Percentiles rank a stretch among this genome's conserved stretches.
Evolutionary conservation across 2,329 filamentous ascomycete genomes (phyloP).

Genomic region (Thelonectria olida): DNA sequence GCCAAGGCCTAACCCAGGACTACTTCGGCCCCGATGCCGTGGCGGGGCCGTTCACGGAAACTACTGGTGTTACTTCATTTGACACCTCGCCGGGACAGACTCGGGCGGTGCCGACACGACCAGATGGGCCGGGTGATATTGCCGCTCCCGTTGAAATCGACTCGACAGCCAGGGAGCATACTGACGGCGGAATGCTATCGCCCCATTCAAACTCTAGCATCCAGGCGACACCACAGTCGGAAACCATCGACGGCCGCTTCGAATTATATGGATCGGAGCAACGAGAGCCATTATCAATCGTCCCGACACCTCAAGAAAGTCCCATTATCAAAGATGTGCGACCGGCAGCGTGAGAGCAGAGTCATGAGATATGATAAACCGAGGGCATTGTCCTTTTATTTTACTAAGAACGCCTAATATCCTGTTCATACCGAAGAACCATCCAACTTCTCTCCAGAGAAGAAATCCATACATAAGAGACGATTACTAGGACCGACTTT

Average conservation of each 20-base stretch:
- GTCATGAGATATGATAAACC: constrained; percentile 17
- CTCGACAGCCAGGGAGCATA: constrained; percentile 39
- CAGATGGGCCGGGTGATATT: constrained; percentile 60
- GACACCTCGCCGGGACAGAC: constrained; percentile 44
- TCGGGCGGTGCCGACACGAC: constrained; percentile 54
- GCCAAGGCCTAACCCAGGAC: constrained; percentile 48
- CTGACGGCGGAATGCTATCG: constrained; percentile 27
- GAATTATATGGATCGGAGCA: constrained; percentile 56
- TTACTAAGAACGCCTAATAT: constrained; percentile 40
- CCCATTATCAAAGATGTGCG: constrained; percentile 17
- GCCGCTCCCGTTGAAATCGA: constrained; percentile 64
- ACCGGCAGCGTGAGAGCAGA: constrained; percentile 13
- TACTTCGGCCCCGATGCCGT: constrained; percentile 57
- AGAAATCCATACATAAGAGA: constrained; percentile 32
- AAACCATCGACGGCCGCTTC: constrained; percentile 46
- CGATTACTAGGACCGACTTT: constrained; percentile 31
- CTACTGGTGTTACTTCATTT: constrained; percentile 26
- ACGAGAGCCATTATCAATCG: constrained; percentile 32
- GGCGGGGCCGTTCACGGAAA: constrained; percentile 57
- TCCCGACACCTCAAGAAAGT: constrained; percentile 38
- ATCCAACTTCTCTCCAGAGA: constrained; percentile 30
- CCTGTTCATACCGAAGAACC: constrained; percentile 38
- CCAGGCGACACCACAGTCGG: constrained; percentile 33
- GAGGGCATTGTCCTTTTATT: constrained; percentile 31
- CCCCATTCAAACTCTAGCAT: constrained; percentile 32